Conservation (phyloP, 768 basidiomycete species). For the Boletellus sp. region DNA sequence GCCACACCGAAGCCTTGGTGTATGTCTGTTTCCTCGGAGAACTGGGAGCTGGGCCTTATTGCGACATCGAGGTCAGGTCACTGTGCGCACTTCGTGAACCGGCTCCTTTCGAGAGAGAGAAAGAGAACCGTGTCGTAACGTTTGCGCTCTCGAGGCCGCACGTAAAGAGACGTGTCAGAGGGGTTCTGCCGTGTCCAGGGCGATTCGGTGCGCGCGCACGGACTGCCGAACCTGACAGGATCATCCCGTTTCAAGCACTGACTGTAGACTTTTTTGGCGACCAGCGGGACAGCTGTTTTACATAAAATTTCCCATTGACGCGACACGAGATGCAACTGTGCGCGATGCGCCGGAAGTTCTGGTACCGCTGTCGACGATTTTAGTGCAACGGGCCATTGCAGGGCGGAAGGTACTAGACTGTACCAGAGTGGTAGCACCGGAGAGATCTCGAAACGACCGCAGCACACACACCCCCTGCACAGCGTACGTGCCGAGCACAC, state of each 20-base stretch:
- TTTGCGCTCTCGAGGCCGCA: too few species aligned
- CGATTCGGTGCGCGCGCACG: background rate
- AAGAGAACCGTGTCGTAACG: too few species aligned
- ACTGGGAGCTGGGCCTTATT: constrained; percentile 8
- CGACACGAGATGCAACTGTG: background rate
- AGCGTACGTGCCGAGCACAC: too few species aligned
- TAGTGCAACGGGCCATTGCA: background rate
- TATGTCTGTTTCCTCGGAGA: constrained; percentile 18
- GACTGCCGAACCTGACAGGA: background rate
- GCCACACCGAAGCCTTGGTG: background rate
- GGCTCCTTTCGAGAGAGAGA: too few species aligned
- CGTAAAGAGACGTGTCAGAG: too few species aligned
- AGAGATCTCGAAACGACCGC: background rate
- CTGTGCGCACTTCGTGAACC: too few species aligned
- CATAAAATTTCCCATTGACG: background rate
- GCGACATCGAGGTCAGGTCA: constrained; percentile 8
- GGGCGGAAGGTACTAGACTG: too few species aligned
- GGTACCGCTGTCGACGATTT: background rate
- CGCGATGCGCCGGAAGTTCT: background rate
- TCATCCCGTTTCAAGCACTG: background rate
- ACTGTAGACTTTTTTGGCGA: background rate
- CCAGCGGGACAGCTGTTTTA: background rate
- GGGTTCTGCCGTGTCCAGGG: too few species aligned
- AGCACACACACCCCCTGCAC: too few species aligned
- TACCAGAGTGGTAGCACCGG: background rate